These are phyloP conservation scores for Gonapodya prolifera DNA, from an alignment of 192 early-diverging fungal genomes.

Conservation along the genomic window DNA sequence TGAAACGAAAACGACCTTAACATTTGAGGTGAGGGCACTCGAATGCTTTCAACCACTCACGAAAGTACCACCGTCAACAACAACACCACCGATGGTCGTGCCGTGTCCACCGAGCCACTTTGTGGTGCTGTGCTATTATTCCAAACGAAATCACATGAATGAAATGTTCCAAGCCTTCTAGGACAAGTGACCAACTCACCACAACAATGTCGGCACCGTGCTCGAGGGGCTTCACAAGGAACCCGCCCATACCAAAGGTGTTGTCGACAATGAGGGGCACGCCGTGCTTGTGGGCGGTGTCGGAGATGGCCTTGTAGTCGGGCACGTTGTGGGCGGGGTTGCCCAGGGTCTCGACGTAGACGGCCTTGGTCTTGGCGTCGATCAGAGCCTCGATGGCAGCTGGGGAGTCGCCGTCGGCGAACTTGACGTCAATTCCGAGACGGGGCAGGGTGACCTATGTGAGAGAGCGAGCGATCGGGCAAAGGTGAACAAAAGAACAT, in stretches of 20 bases:
- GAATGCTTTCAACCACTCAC: slow-evolving; percentile 4
- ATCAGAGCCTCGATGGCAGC: slow-evolving; percentile 65
- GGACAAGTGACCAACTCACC: slow-evolving; percentile 15
- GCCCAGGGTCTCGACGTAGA: slow-evolving; percentile 83
- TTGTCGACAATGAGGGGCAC: slow-evolving; percentile 92
- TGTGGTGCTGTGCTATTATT: slow-evolving; percentile 51
- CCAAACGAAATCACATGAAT: neutral
- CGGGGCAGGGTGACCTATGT: slow-evolving; percentile 49
- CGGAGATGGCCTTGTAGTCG: slow-evolving; percentile 70
- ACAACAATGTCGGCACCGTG: slow-evolving; percentile 95
- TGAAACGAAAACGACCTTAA: neutral
- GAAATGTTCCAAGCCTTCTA: neutral
- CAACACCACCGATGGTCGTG: slow-evolving; percentile 80
- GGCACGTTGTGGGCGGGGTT: slow-evolving; percentile 86
- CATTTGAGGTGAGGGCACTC: too few species aligned
- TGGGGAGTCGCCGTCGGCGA: slow-evolving; percentile 58
- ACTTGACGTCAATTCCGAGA: slow-evolving; percentile 70
- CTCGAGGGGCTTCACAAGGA: slow-evolving; percentile 65
- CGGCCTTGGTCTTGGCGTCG: slow-evolving; percentile 79
- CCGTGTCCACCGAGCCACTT: slow-evolving; percentile 92
- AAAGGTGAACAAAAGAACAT: neutral
- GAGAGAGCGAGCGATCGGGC: neutral
- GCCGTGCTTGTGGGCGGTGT: slow-evolving; percentile 65
- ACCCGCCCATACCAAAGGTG: slow-evolving; percentile 78
- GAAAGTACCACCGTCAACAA: slow-evolving; percentile 81